Evolutionary conservation across 805 yeast species (phyloP), one percentile per base, ranked within the genome.

Genomic region (Barnettozyma sp.): DNA sequence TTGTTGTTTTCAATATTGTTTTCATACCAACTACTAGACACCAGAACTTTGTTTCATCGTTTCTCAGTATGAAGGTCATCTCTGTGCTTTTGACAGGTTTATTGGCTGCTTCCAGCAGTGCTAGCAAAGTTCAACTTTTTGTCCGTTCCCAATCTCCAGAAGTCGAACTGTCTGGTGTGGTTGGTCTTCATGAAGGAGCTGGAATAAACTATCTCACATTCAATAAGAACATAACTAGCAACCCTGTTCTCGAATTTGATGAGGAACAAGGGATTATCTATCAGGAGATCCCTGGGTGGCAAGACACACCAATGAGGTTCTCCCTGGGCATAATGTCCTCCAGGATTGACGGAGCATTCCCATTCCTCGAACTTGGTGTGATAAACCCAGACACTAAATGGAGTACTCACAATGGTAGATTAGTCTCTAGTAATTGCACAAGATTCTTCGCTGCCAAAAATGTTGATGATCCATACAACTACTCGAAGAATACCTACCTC

Each of bases 381-480:
- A 12, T 11, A 9, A 33, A 14, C 12, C 40, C 38, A 24, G 30
- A 38, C 17, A 33, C 37, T 21, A 27, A 17, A 6, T 48, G 49
- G 49, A 22, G 26, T 16, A 33, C 31, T 13, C 23, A 15, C 26
- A 26, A 33, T 11, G 27, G 28, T 14, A 22, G 22, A 21, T 27
- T 33, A 18, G 11, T 21, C 12, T 49, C 59, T 33, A 65, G 66
- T 32, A 38, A 63, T 16, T 44, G 44, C 18, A 54, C 55, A 17
- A 23, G 23, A 10, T 66, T 67, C 57, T 63, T 55, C 45, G 73
- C 68, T 36, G 62, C 63, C 45, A 63, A 56, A 60, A 59, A 68
- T 56, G 56, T 62, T 40, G 44, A 43, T 30, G 74, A 70, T 45
- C 70, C 72, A 20, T 69, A 68, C 56, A 26, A 41, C 15, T 62